Conservation (phyloP, 2,329 filamentous ascomycete genomes). For the Paraconiothyrium sp. region DNA sequence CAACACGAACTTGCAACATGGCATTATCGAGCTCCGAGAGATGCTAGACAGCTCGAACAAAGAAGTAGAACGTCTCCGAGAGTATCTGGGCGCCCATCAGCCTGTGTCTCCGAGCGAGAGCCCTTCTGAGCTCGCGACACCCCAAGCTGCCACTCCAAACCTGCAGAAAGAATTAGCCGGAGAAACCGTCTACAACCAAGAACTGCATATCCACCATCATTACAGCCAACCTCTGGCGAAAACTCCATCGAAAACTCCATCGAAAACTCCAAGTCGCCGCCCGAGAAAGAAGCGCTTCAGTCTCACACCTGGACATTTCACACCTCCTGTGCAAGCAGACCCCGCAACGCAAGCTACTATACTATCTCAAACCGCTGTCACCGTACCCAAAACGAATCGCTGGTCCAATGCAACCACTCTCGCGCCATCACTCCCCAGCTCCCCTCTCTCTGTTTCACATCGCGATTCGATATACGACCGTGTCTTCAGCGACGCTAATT, state of each 20-base stretch:
- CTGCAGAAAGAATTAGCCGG: slow-evolving; percentile 76
- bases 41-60: slow-evolving; percentile 92
- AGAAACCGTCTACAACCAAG: slow-evolving; percentile 52
- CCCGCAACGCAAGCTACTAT: slow-evolving; percentile 65
- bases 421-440: slow-evolving; percentile 77
- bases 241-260: slow-evolving; percentile 60
- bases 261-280: slow-evolving; percentile 62
- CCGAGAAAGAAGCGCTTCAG: slow-evolving; percentile 76
- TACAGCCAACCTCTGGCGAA: slow-evolving; percentile 67
- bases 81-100: slow-evolving; percentile 83
- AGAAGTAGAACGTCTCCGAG: slow-evolving; percentile 86
- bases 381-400: slow-evolving; percentile 63
- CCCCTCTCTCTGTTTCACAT: slow-evolving; percentile 75
- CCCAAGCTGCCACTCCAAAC: slow-evolving; percentile 51
- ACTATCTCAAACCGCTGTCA: slow-evolving; percentile 70
- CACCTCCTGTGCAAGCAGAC: slow-evolving; percentile 51
- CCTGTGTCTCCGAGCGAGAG: slow-evolving; percentile 59
- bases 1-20: slow-evolving; percentile 91
- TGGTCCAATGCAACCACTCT: slow-evolving; percentile 75
- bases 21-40: slow-evolving; percentile 89
- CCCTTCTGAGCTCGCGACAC: slow-evolving; percentile 26
- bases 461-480: slow-evolving; percentile 83
- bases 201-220: slow-evolving; percentile 93
- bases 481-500: slow-evolving; percentile 64
- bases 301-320: slow-evolving; percentile 64